Evolutionary conservation across 257 asterid genomes (phyloP).

Genomic region (Gynochthodes officinalis): DNA sequence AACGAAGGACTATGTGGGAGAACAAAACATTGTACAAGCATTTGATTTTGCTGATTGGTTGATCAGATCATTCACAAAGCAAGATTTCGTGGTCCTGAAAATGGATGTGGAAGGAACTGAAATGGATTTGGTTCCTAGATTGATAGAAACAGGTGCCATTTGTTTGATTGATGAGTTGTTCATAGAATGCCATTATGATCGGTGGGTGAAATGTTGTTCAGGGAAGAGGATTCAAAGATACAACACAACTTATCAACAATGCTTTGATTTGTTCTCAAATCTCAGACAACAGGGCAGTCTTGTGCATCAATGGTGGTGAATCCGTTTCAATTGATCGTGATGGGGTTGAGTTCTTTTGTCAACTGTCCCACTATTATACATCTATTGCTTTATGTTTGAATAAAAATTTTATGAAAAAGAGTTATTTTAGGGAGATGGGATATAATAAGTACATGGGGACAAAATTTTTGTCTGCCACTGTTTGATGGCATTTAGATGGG

Average conservation of each 20-base stretch:
- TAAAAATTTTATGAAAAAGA: no score
- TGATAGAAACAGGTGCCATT: constrained; percentile 21
- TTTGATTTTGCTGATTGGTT: constrained; percentile 28
- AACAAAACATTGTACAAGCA: constrained; percentile 14
- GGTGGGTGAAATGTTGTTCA: constrained; percentile 27
- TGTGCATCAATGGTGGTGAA: constrained; percentile 25
- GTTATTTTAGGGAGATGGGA: no score
- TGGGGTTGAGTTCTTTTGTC: no score
- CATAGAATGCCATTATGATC: constrained; percentile 19
- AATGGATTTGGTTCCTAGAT: constrained; percentile 21
- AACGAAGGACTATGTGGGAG: not conserved
- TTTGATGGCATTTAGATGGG: no score
- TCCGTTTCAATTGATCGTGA: no score
- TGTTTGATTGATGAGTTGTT: constrained; percentile 22
- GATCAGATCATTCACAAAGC: constrained; percentile 10
- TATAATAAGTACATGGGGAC: no score
- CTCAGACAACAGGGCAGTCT: constrained; percentile 10
- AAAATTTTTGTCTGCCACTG: no score
- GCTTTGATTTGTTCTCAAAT: constrained; percentile 17
- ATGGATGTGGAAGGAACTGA: constrained; percentile 29
- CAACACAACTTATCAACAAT: constrained; percentile 11
- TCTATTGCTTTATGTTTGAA: no score
- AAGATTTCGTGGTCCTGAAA: constrained; percentile 22
- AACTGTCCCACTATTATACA: no score
- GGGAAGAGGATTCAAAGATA: constrained; percentile 18